These are phyloP conservation scores for Bertia moriformis DNA, from an alignment of 2,329 filamentous ascomycete genomes.

Conservation along the genomic window DNA sequence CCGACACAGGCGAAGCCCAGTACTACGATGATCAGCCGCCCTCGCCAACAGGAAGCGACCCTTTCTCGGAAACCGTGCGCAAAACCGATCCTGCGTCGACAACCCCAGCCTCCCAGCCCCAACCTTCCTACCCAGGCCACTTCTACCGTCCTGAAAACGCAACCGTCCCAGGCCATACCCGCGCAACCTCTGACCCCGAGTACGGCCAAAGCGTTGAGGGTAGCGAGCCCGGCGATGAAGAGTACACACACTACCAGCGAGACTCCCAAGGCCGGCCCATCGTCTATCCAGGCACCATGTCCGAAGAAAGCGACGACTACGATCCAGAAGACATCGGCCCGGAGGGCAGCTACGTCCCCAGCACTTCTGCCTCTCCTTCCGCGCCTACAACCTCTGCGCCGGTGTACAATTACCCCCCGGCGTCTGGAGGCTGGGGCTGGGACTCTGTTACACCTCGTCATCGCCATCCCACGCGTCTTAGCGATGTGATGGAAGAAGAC, in stretches of 20 bases:
- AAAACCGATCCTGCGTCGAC: not conserved
- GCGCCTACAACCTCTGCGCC: not conserved
- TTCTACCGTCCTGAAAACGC: not conserved
- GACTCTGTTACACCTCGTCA: conserved; percentile 58
- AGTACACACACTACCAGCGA: not conserved
- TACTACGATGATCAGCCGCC: not conserved
- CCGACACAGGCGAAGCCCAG: conserved; percentile 9
- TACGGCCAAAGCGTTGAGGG: not conserved
- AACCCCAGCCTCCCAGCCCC: not conserved
- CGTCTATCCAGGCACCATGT: not conserved
- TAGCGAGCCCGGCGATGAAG: not conserved
- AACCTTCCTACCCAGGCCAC: not conserved
- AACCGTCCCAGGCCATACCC: too few species aligned
- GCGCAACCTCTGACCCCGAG: not conserved
- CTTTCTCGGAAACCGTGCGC: not conserved
- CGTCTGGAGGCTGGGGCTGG: conserved; percentile 51
- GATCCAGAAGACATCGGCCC: not conserved
- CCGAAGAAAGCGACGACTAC: not conserved
- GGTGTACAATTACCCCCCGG: conserved; percentile 48
- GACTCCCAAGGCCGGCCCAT: not conserved
- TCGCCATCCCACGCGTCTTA: conserved; percentile 76
- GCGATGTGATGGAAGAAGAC: conserved; percentile 68
- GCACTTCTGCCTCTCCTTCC: not conserved
- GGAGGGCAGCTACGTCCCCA: not conserved
- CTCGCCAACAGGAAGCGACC: not conserved